Conservation (phyloP, 257 asterid species). For the Capsicum pubescens region DNA sequence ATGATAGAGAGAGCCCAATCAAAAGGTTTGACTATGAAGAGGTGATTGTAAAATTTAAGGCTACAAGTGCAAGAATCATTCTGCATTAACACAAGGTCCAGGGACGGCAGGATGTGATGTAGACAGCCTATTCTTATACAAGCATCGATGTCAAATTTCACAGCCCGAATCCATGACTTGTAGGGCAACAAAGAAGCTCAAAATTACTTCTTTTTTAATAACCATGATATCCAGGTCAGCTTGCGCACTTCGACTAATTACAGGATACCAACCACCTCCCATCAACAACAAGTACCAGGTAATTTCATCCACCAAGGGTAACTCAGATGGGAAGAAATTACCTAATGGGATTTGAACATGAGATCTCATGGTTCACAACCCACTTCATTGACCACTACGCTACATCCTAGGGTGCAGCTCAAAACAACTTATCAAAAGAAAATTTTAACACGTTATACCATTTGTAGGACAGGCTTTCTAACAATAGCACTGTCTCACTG, state of each 20-base stretch:
- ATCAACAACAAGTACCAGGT: neutral
- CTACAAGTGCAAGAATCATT: neutral
- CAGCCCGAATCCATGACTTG: neutral
- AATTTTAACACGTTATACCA: neutral
- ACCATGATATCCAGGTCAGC: neutral
- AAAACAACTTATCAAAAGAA: constrained; percentile 9
- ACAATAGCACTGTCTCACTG: neutral
- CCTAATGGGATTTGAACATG: neutral
- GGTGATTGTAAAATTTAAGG: neutral
- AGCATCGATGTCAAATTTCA: neutral
- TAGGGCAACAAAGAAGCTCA: neutral
- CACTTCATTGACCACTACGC: neutral
- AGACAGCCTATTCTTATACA: neutral
- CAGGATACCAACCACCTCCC: neutral
- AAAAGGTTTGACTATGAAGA: neutral
- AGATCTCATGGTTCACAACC: neutral
- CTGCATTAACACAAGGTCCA: neutral
- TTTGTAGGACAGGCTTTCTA: constrained; percentile 4
- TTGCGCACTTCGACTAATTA: too few relatives aligned
- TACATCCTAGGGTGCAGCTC: neutral
- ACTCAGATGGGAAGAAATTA: neutral
- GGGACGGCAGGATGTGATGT: neutral
- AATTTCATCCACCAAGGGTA: neutral
- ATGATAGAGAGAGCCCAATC: neutral
- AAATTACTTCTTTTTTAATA: neutral